Percentiles rank a stretch among this genome's conserved stretches.
phyloP scores from a whole-genome alignment of 176 grass and related monocot genomes.

The Paspalum vaginatum region DNA sequence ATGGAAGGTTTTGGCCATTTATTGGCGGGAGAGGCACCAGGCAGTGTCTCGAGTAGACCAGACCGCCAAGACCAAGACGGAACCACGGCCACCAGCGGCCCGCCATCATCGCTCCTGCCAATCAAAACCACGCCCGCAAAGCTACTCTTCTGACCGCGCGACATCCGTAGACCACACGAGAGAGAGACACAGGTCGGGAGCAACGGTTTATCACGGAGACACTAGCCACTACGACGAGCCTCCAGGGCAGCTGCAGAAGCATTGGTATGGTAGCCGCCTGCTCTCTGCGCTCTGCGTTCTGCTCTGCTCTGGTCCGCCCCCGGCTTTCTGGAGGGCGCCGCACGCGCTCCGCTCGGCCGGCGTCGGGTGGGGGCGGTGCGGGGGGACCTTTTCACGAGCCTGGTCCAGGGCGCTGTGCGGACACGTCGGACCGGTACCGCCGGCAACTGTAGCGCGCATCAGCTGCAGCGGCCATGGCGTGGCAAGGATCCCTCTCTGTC shows the following conservation, averaged over 20 bases:
- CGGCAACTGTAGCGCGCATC: constrained; percentile 46
- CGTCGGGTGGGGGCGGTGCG: not conserved
- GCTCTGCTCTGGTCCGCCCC: not conserved
- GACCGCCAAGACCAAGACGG: not conserved
- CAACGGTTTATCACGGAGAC: not conserved
- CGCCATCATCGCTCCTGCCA: too few species aligned
- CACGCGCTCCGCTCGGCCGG: not conserved
- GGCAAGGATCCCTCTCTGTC: not conserved
- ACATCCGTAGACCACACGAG: not conserved
- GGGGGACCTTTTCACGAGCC: not conserved
- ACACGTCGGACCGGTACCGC: constrained; percentile 40
- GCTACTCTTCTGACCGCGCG: too few species aligned
- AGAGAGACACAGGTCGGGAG: not conserved
- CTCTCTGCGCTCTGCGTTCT: not conserved
- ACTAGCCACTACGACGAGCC: not conserved
- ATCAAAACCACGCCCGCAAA: too few species aligned
- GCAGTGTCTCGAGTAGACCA: not conserved
- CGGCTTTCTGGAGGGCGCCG: not conserved
- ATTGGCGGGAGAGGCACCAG: not conserved
- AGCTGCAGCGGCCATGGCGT: not conserved
- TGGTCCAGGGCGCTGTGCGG: constrained; percentile 37
- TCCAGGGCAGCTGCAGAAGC: not conserved
- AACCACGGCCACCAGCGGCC: not conserved
- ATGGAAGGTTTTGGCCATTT: constrained; percentile 45
- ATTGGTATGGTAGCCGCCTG: not conserved